Base-by-base conservation (phyloP, 352 stramenopile genomes). In the Peronosclerospora sorghi region DNA sequence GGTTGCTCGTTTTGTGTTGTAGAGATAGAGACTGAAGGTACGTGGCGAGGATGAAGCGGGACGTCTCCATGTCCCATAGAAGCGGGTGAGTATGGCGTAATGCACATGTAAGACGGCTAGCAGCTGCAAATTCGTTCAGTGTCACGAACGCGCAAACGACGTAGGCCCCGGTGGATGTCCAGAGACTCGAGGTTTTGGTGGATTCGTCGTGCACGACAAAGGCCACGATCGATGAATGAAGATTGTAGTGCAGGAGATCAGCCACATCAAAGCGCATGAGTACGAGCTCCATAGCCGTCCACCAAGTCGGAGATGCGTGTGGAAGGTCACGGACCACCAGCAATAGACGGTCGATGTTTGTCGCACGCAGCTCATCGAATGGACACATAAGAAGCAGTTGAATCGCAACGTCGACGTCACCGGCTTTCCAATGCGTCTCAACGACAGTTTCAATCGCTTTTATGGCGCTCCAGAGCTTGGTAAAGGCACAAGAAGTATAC, bases 31-130 rank as follows among this genome's bases (percentile, higher is more conserved):
- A 35, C 7, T 45, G 55, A 21, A 88, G 51, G 30, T 69, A 76
- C 49, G 69, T 88, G 20, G 48, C 55, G 7, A 88, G 54, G 49
- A 76, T 32, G 9, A 86, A 54, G 9, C 65, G 73, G 32, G 73
- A 71, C 32, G 68, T 84, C 49, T 83, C 71, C 5, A 72, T 26
- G 42, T 86, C 73, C 69, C 73, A 86, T 2, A 89, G 59, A 51
- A 89, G 52, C 7, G 67, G 69, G 28, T 85, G 70, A 5, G 68
- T 56, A 27, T 68, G 62, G 46, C 68, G 73, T 6, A 85, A 34
- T 12, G 65, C 67, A 32, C 73, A 83, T 0, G 62, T 62, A 5
- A 89, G 32, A 14, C 76, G 69, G 1, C 54, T 59, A 2, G 73
- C 76, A 15, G 54, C 58, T 20, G 73, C 72, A 28, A 61, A 68